Conservation (phyloP, 2,329 filamentous ascomycete genomes). For the Diaporthe sp. region DNA sequence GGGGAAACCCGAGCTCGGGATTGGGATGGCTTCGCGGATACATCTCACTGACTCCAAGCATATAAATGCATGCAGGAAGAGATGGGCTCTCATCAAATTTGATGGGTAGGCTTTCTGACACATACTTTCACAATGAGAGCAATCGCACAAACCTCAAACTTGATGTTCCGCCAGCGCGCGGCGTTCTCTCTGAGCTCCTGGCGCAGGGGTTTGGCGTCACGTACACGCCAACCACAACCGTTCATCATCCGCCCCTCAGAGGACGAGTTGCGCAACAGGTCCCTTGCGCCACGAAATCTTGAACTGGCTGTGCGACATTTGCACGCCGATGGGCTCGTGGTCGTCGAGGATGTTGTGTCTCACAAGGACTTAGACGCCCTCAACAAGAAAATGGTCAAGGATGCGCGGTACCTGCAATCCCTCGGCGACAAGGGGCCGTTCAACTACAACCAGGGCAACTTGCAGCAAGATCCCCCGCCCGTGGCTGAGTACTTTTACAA, state of each 20-base stretch:
- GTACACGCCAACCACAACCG: neutral
- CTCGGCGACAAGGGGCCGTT: slow-evolving; percentile 65
- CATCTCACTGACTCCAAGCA: neutral
- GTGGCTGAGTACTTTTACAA: slow-evolving; percentile 58
- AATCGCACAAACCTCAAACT: neutral
- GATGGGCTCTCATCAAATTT: neutral
- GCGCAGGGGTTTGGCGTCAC: slow-evolving; percentile 1
- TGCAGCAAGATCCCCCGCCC: slow-evolving; percentile 70
- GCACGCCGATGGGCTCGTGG: slow-evolving; percentile 65
- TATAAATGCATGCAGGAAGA: neutral
- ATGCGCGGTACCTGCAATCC: slow-evolving; percentile 62
- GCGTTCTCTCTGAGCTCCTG: neutral
- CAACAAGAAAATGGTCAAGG: slow-evolving; percentile 68
- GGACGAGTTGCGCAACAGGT: slow-evolving; percentile 50
- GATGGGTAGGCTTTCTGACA: neutral
- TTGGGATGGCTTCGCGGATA: slow-evolving; percentile 31
- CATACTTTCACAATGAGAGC: neutral
- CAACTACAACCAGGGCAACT: slow-evolving; percentile 72
- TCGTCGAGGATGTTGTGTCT: slow-evolving; percentile 63
- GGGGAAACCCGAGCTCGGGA: slow-evolving; percentile 43
- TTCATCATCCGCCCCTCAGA: slow-evolving; percentile 49
- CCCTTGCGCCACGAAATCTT: slow-evolving; percentile 59
- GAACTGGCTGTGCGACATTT: slow-evolving; percentile 64
- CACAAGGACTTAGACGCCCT: slow-evolving; percentile 63
- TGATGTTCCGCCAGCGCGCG: neutral